phyloP scores from a whole-genome alignment of 2,329 filamentous ascomycete genomes.

The Hymenoscyphus occultus region DNA sequence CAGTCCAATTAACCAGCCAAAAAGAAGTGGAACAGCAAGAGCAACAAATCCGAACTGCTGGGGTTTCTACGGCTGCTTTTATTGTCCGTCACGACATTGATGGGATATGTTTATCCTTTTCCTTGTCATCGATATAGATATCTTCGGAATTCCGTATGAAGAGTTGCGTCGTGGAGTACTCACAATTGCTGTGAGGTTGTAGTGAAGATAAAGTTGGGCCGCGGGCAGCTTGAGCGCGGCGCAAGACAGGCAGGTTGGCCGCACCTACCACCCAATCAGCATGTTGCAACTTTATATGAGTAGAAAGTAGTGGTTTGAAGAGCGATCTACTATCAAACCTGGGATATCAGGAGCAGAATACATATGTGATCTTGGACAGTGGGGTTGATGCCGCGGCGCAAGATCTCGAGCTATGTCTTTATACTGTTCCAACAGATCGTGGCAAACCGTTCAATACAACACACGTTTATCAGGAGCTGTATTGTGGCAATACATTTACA shows the following conservation, averaged over 20 bases:
- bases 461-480: background rate
- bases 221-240: slow-evolving; percentile 11
- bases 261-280: background rate
- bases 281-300: background rate
- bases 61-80: background rate
- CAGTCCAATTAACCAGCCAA: too few species aligned
- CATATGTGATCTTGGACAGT: background rate
- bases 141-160: slow-evolving; percentile 4
- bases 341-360: background rate
- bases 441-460: background rate
- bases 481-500: background rate
- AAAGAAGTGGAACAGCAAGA: background rate
- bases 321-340: background rate
- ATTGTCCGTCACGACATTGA: background rate
- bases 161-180: background rate
- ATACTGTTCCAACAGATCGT: background rate
- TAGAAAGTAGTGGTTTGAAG: background rate
- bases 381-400: background rate
- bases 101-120: background rate
- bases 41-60: background rate
- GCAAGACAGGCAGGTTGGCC: background rate
- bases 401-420: background rate
- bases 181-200: background rate
- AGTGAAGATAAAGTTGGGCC: slow-evolving; percentile 1
- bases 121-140: slow-evolving; percentile 1